Evolutionary conservation across 192 early-diverging fungal species (phyloP).

Genomic region (Podila minutissima): DNA sequence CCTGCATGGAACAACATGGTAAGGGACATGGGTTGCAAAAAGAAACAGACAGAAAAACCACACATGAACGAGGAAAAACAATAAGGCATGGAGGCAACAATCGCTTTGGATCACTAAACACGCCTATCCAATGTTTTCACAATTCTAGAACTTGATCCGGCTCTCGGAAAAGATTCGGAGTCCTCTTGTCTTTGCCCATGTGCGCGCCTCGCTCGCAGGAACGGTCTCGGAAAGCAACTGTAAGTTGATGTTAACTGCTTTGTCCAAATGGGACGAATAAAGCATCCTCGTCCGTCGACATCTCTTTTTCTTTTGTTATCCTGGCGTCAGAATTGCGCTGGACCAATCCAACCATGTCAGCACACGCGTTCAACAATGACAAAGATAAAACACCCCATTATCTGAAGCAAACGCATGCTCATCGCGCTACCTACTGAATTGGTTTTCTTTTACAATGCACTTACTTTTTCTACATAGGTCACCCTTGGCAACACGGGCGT

Average conservation of each 20-base stretch:
- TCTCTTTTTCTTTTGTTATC: background rate
- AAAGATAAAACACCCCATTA: too few species aligned
- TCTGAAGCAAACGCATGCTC: too few species aligned
- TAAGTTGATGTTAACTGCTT: constrained; percentile 21
- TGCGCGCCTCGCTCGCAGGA: constrained; percentile 78
- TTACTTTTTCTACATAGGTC: constrained; percentile 37
- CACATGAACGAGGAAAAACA: background rate
- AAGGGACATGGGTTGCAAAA: background rate
- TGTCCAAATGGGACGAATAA: background rate
- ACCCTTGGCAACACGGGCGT: constrained; percentile 74
- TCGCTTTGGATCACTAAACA: constrained; percentile 4
- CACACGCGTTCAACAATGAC: too few species aligned
- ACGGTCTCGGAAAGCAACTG: constrained; percentile 83
- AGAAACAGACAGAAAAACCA: background rate
- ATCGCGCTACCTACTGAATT: background rate
- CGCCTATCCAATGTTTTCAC: background rate
- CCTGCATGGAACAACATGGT: constrained; percentile 82
- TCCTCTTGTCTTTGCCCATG: constrained; percentile 81
- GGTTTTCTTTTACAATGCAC: background rate
- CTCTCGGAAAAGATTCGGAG: constrained; percentile 82
- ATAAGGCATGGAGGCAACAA: background rate
- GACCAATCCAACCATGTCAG: background rate
- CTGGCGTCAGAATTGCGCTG: background rate
- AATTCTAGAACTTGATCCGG: constrained; percentile 64
- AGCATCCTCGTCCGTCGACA: background rate